A percentile compares a stretch with the other conserved stretches of the same genome.
phyloP scores from a whole-genome alignment of 2,329 filamentous ascomycete species.

The Peltaster fructicola region DNA sequence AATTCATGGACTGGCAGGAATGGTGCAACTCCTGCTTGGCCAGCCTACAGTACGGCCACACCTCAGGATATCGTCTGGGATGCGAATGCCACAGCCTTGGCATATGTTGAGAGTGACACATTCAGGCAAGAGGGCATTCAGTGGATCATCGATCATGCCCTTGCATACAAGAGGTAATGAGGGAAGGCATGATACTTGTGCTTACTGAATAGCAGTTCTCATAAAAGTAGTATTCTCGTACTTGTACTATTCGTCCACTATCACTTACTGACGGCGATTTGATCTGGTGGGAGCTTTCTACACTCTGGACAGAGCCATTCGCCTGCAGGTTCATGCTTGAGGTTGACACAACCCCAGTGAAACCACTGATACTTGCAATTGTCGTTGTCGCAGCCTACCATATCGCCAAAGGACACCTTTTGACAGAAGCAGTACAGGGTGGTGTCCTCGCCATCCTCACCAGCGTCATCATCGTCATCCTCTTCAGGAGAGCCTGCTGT shows the following conservation, averaged over 20 bases:
- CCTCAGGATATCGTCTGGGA: slow-evolving; percentile 29
- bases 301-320: slow-evolving; percentile 32
- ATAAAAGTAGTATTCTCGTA: too few species aligned
- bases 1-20: slow-evolving; percentile 14
- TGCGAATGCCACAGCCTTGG: slow-evolving; percentile 22
- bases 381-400: slow-evolving; percentile 78
- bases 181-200: too few species aligned
- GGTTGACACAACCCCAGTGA: slow-evolving; percentile 49
- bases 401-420: slow-evolving; percentile 69
- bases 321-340: slow-evolving; percentile 31
- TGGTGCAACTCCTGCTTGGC: slow-evolving; percentile 19
- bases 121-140: slow-evolving; percentile 27
- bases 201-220: too few species aligned
- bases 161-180: slow-evolving; percentile 7
- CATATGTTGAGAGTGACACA: slow-evolving; percentile 24
- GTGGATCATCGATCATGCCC: slow-evolving; percentile 21
- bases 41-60: slow-evolving; percentile 19
- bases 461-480: slow-evolving; percentile 32
- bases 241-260: too few species aligned
- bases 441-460: slow-evolving; percentile 57
- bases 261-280: too few species aligned
- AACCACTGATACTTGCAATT: slow-evolving; percentile 75
- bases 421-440: slow-evolving; percentile 68
- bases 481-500: slow-evolving; percentile 10
- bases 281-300: too few species aligned